Evolutionary conservation across 2,329 filamentous ascomycete genomes (phyloP), one percentile per base, ranked within the genome.

Genomic region (Aspergillus ochraceus): DNA sequence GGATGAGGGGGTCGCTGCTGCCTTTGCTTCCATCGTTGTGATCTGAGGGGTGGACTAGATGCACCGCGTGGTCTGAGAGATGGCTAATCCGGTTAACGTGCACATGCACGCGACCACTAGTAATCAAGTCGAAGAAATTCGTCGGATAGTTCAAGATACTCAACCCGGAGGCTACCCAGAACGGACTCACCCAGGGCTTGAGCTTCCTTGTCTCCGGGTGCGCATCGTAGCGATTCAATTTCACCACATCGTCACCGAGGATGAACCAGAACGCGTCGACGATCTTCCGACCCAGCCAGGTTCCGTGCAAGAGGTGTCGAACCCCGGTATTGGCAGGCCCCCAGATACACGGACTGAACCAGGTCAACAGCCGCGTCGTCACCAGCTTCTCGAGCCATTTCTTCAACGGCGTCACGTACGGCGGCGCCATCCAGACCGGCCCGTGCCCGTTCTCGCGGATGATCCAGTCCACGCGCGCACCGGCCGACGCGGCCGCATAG

Each of bases 281-380:
- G 0, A 72, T 72, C 8, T 77, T 78, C 12, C 82, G 76, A 2
- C 84, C 84, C 0, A 85, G 57, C 71, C 76, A 78, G 0, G 83
- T 85, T 2, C 75, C 71, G 61, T 87, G 84, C 20, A 87, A 66
- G 55, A 84, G 79, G 3, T 68, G 65, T 6, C 82, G 76, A 1
- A 81, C 65, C 11, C 65, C 68, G 10, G 54, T 8, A 36, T 83
- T 89, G 1, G 81, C 83, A 1, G 81, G 78, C 4, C 87, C 88
- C 87, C 88, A 93, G 14, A 89, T 82, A 69, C 89, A 92, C 0
- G 90, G 90, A 54, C 85, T 88, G 73, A 93, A 86, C 86, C 88
- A 92, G 2, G 86, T 89, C 55, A 92, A 75, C 63, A 90, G 81
- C 0, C 90, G 86, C 0, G 85, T 88, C 32, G 84, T 83, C 4